Conservation (phyloP, 164 flowering plant genomes). For the Chloranthus sessilifolius region DNA sequence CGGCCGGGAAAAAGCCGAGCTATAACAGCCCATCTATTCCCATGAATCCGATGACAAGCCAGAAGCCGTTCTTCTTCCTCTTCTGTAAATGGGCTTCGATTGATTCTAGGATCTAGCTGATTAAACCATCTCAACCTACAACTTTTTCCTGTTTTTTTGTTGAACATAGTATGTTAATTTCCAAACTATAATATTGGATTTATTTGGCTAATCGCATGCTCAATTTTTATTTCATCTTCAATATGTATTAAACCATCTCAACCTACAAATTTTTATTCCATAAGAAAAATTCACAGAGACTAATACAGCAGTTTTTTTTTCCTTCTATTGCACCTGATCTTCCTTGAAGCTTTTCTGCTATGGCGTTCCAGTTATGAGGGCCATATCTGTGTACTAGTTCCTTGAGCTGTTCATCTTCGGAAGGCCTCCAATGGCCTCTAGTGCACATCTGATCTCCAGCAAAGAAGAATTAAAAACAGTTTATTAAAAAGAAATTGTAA, state of each 20-base stretch:
- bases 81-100: conserved; percentile 58
- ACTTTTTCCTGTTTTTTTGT: conserved; percentile 80
- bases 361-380: conserved; percentile 82
- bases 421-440: conserved; percentile 83
- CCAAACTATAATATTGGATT: no score
- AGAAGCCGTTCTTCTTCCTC: conserved; percentile 69
- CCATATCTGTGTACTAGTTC: conserved; percentile 61
- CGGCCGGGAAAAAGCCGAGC: conserved; percentile 65
- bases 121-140: conserved; percentile 80
- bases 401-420: conserved; percentile 64
- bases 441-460: conserved; percentile 36
- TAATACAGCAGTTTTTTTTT: neutral
- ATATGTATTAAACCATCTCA: conserved; percentile 81
- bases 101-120: conserved; percentile 64
- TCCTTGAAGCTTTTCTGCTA: conserved; percentile 72
- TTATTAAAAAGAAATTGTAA: neutral
- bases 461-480: neutral
- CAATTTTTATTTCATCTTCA: no score
- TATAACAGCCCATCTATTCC: conserved; percentile 59
- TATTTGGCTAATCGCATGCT: no score
- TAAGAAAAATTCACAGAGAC: neutral
- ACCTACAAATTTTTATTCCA: conserved; percentile 40
- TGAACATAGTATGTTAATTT: no score
- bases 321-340: conserved; percentile 56
- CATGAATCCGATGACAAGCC: conserved; percentile 55